These are phyloP conservation scores for Pichia sp. DNA, from an alignment of 1,139 yeast species.

Conservation along the genomic window DNA sequence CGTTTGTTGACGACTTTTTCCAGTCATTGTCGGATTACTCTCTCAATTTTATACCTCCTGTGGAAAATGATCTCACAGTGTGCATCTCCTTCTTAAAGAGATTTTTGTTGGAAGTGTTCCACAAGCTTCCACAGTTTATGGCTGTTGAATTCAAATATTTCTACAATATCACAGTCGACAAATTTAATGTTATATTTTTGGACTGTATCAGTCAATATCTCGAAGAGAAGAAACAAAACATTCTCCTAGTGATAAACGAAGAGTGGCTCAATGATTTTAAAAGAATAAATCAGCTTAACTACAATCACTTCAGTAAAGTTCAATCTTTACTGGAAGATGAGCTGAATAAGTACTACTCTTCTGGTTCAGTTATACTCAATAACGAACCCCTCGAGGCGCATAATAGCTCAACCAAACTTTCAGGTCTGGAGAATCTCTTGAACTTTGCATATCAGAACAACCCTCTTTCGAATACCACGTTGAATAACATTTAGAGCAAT, in stretches of 20 bases:
- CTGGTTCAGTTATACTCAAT: slow-evolving; percentile 17
- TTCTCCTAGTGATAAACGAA: slow-evolving; percentile 36
- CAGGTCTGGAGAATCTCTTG: slow-evolving; percentile 24
- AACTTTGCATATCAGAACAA: slow-evolving; percentile 28
- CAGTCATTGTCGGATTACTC: slow-evolving; percentile 75
- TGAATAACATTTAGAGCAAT: slow-evolving; percentile 22
- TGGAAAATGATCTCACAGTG: slow-evolving; percentile 47
- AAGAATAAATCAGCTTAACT: slow-evolving; percentile 51
- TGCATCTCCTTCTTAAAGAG: slow-evolving; percentile 64
- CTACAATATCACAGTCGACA: slow-evolving; percentile 68
- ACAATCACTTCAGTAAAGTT: slow-evolving; percentile 42
- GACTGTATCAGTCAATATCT: slow-evolving; percentile 48
- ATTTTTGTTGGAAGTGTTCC: slow-evolving; percentile 53
- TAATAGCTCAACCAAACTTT: slow-evolving; percentile 13
- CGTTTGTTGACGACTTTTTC: slow-evolving; percentile 66
- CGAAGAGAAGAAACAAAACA: slow-evolving; percentile 32
- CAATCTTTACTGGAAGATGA: slow-evolving; percentile 41
- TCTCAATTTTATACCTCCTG: slow-evolving; percentile 72
- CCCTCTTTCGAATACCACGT: slow-evolving; percentile 24
- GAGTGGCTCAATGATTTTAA: slow-evolving; percentile 51
- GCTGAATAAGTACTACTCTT: slow-evolving; percentile 20
- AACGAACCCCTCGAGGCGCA: slow-evolving; percentile 1
- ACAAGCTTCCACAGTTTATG: slow-evolving; percentile 65
- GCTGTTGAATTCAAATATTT: slow-evolving; percentile 69
- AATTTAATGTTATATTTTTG: slow-evolving; percentile 71